Percentiles rank a stretch among this genome's conserved stretches.
Evolutionary conservation across 345 rosid species (phyloP).

Genomic region (Camelina neglecta): DNA sequence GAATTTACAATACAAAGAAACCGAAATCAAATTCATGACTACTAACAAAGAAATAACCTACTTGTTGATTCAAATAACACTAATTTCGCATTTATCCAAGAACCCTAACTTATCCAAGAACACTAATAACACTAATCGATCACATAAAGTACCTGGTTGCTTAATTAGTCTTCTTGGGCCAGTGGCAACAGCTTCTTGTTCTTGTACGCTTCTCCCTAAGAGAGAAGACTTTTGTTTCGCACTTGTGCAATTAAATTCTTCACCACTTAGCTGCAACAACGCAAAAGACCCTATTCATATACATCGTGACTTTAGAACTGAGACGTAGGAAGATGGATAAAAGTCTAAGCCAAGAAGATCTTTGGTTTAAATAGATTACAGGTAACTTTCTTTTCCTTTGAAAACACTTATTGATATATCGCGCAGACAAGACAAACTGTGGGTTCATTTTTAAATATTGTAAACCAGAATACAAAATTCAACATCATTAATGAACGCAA

Average conservation of each 20-base stretch:
- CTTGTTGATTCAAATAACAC: too few species aligned
- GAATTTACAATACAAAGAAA: too few species aligned
- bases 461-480: not conserved
- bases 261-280: constrained; percentile 76
- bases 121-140: not conserved
- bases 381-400: too few species aligned
- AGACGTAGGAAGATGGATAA: too few species aligned
- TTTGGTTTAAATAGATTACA: too few species aligned
- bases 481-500: constrained; percentile 7
- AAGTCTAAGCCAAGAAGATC: too few species aligned
- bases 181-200: constrained; percentile 77
- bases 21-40: too few species aligned
- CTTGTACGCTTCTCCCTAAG: constrained; percentile 67
- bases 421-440: too few species aligned
- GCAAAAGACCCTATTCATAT: not conserved
- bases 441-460: not conserved
- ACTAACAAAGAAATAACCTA: too few species aligned
- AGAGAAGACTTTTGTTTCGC: constrained; percentile 64
- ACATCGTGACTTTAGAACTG: not conserved
- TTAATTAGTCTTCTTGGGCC: constrained; percentile 94
- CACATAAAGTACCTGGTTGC: constrained; percentile 62
- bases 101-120: too few species aligned
- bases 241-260: constrained; percentile 82
- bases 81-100: too few species aligned
- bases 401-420: too few species aligned